These are phyloP conservation scores for Nakazawaea populi DNA, from an alignment of 805 yeast species.

Conservation along the genomic window DNA sequence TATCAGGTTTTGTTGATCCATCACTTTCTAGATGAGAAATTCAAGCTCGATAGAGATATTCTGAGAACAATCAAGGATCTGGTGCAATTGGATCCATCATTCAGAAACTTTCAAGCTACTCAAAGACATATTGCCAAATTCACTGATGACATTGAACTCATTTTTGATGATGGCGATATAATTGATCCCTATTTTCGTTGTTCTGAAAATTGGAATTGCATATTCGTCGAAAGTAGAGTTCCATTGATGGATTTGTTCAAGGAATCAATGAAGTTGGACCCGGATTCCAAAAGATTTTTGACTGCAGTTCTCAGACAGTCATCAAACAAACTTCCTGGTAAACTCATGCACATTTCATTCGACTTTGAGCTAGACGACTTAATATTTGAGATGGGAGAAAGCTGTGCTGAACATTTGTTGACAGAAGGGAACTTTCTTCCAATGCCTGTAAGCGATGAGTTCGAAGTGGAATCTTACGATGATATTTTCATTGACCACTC, in stretches of 20 bases:
- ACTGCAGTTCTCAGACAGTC: no score
- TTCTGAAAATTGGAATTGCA: not conserved
- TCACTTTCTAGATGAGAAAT: not conserved
- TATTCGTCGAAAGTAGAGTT: not conserved
- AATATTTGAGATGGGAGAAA: not conserved
- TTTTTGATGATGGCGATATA: not conserved
- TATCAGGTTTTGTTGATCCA: no score
- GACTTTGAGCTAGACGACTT: no score
- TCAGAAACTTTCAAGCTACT: no score
- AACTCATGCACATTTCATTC: no score
- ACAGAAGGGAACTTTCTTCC: not conserved
- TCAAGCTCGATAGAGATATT: not conserved
- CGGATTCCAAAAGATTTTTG: no score
- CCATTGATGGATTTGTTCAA: not conserved
- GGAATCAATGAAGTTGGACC: no score
- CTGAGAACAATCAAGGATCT: not conserved
- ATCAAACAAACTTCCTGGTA: no score
- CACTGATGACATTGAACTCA: not conserved
- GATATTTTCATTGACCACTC: not conserved
- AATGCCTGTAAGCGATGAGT: not conserved
- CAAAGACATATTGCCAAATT: not conserved
- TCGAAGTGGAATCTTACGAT: not conserved
- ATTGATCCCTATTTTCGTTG: not conserved
- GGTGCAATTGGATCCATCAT: not conserved
- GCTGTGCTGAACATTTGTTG: not conserved